Conservation (phyloP, 441 rosid species). For the Erysimum cheiri region DNA sequence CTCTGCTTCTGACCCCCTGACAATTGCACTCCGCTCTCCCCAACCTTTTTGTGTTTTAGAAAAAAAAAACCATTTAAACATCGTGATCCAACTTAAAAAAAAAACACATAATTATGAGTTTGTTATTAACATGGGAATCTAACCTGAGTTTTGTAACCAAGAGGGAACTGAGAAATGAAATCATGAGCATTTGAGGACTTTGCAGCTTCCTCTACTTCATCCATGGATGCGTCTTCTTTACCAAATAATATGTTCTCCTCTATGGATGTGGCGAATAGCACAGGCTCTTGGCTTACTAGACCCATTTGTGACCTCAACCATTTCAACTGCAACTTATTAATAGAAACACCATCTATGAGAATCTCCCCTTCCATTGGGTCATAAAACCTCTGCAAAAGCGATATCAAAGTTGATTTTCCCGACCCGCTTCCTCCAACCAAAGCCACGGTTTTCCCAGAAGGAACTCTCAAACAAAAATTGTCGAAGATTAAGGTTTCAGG, state of each 20-base stretch:
- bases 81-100: neutral
- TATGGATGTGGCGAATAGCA: slow-evolving; percentile 68
- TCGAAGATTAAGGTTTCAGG: slow-evolving; percentile 57
- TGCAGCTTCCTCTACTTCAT: slow-evolving; percentile 54
- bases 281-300: slow-evolving; percentile 81
- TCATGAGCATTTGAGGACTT: slow-evolving; percentile 52
- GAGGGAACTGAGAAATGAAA: slow-evolving; percentile 71
- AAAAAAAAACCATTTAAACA: neutral
- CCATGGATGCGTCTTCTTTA: slow-evolving; percentile 68
- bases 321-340: slow-evolving; percentile 61
- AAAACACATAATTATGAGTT: neutral
- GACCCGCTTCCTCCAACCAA: slow-evolving; percentile 83
- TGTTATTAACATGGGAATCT: neutral
- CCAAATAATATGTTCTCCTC: slow-evolving; percentile 77
- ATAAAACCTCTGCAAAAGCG: slow-evolving; percentile 74
- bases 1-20: slow-evolving; percentile 1
- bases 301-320: slow-evolving; percentile 87
- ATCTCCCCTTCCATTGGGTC: slow-evolving; percentile 70
- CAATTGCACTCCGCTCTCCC: neutral
- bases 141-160: slow-evolving; percentile 32
- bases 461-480: slow-evolving; percentile 58
- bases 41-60: neutral
- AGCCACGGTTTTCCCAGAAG: slow-evolving; percentile 71
- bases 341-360: slow-evolving; percentile 60
- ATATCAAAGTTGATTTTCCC: slow-evolving; percentile 80